Percentiles rank a stretch among this genome's conserved stretches.
phyloP scores from a whole-genome alignment of 202 grass and related monocot species.

The Elaeis oleifera region DNA sequence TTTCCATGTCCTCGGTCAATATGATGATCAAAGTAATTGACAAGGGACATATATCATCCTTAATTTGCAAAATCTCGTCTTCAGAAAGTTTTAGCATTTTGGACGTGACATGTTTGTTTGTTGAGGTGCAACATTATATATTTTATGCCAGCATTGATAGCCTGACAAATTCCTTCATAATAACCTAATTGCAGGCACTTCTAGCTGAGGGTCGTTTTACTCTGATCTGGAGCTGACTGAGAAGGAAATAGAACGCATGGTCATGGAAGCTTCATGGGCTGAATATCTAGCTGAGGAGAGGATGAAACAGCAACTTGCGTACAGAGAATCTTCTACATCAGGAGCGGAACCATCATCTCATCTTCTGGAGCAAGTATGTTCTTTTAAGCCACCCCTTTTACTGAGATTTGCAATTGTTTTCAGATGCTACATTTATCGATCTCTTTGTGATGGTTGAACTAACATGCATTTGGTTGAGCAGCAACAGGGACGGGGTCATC shows the following conservation, averaged over 20 bases:
- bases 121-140: background rate
- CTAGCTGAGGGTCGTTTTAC: constrained; percentile 82
- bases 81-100: no score
- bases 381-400: no score
- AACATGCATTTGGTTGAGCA: constrained; percentile 4
- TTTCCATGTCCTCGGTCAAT: no score
- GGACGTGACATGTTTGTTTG: no score
- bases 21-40: no score
- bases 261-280: constrained; percentile 86
- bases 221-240: constrained; percentile 95
- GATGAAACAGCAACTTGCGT: constrained; percentile 50
- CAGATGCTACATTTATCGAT: no score
- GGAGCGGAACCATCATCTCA: constrained; percentile 93
- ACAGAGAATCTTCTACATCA: constrained; percentile 64
- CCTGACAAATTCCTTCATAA: background rate
- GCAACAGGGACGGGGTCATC: constrained; percentile 52
- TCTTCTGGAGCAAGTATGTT: constrained; percentile 78
- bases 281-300: constrained; percentile 63
- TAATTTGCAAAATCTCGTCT: no score
- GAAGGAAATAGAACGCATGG: constrained; percentile 98
- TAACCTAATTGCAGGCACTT: constrained; percentile 52
- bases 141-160: background rate
- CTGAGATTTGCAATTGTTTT: no score
- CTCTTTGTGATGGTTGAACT: no score
- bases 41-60: no score